Conservation (phyloP, 768 basidiomycete genomes). For the Trametopsis cervina region DNA sequence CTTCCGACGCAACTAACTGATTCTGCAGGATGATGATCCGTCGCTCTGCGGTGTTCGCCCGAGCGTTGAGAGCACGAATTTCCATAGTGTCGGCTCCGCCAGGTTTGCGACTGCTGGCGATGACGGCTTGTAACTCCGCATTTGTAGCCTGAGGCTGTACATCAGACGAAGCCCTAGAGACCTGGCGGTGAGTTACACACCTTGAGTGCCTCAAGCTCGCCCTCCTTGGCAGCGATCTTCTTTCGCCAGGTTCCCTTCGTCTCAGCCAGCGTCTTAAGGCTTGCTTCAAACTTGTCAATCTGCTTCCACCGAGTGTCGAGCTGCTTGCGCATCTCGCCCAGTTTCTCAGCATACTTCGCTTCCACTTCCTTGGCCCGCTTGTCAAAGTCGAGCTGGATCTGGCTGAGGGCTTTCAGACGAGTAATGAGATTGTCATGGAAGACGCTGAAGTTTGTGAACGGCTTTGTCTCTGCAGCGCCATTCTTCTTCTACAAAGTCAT, state of each 20-base stretch:
- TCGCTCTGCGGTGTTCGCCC: slow-evolving; percentile 79
- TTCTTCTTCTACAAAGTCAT: slow-evolving; percentile 56
- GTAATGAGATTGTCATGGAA: slow-evolving; percentile 94
- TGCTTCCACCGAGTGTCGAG: slow-evolving; percentile 86
- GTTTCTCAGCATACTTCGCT: slow-evolving; percentile 58
- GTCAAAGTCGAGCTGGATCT: slow-evolving; percentile 84
- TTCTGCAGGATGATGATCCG: slow-evolving; percentile 74
- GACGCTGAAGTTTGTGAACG: slow-evolving; percentile 87
- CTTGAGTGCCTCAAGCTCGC: slow-evolving; percentile 81
- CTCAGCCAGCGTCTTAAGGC: slow-evolving; percentile 74
- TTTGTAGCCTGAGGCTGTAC: slow-evolving; percentile 51
- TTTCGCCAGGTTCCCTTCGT: slow-evolving; percentile 78
- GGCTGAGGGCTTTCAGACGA: slow-evolving; percentile 75
- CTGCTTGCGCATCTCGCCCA: slow-evolving; percentile 77
- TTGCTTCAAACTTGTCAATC: slow-evolving; percentile 85
- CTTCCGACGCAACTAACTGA: slow-evolving; percentile 77
- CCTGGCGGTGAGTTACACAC: slow-evolving; percentile 32
- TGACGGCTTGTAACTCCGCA: slow-evolving; percentile 54
- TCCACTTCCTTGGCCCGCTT: slow-evolving; percentile 79
- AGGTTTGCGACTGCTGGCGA: slow-evolving; percentile 40
- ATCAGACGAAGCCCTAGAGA: background rate
- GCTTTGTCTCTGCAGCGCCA: slow-evolving; percentile 76
- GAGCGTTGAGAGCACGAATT: slow-evolving; percentile 57
- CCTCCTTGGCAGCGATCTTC: slow-evolving; percentile 71
- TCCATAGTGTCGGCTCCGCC: slow-evolving; percentile 57